Percentiles rank a stretch among this genome's conserved stretches.
Conservation (phyloP, 139 green algal genomes). For the Chara braunii region DNA sequence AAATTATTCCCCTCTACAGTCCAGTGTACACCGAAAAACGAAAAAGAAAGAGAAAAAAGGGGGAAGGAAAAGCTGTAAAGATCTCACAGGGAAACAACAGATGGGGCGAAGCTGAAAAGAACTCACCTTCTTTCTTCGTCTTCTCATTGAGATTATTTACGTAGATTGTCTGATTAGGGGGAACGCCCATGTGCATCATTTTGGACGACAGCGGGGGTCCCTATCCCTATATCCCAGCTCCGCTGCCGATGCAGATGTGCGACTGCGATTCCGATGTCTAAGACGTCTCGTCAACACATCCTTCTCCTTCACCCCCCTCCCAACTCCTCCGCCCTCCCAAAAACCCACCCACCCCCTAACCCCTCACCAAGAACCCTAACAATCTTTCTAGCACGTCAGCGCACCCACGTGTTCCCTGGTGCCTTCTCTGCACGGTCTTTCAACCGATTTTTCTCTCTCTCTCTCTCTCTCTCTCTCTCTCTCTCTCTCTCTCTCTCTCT, state of each 20-base stretch:
- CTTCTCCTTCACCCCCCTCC: background rate
- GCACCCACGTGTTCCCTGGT: background rate
- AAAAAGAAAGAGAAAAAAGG: too few relatives aligned
- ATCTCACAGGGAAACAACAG: too few relatives aligned
- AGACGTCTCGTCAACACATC: background rate
- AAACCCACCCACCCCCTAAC: background rate
- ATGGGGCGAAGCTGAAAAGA: too few relatives aligned
- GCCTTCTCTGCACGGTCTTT: background rate
- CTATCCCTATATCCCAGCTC: background rate
- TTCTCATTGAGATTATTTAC: constrained; percentile 92
- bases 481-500: background rate
- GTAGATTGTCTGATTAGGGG: constrained; percentile 87
- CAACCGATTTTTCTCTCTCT: background rate
- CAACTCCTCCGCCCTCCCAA: background rate
- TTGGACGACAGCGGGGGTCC: background rate
- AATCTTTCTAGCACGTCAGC: background rate
- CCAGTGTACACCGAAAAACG: too few relatives aligned
- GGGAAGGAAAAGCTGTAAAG: too few relatives aligned
- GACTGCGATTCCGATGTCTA: background rate
- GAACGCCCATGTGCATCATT: constrained; percentile 5
- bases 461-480: background rate
- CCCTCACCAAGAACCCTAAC: background rate
- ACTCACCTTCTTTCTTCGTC: constrained; percentile 79
- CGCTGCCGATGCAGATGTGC: background rate
- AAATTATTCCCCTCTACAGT: too few relatives aligned